phyloP scores from a whole-genome alignment of 202 grass and related monocot genomes.

The Bolboschoenoplectus hybrid region DNA sequence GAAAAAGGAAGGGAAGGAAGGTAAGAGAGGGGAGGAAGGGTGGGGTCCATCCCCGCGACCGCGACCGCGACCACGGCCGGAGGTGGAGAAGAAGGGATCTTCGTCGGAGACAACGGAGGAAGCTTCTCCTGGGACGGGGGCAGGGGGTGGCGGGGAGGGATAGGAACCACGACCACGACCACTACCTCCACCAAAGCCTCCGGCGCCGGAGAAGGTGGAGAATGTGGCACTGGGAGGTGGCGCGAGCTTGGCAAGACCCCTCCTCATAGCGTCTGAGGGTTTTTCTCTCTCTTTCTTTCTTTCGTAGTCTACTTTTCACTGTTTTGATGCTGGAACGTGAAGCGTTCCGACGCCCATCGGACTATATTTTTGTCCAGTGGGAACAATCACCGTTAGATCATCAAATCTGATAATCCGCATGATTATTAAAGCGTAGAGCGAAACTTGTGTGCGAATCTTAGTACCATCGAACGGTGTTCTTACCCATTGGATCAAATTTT shows the following conservation, averaged over 20 bases:
- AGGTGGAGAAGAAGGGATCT: slow-evolving; percentile 28
- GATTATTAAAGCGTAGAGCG: no score
- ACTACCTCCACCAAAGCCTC: slow-evolving; percentile 42
- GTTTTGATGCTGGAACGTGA: neutral
- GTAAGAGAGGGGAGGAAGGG: slow-evolving; percentile 46
- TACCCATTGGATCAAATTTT: no score
- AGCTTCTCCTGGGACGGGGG: slow-evolving; percentile 46
- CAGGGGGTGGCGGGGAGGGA: slow-evolving; percentile 9
- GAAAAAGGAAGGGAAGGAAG: slow-evolving; percentile 49
- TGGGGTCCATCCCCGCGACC: slow-evolving; percentile 32
- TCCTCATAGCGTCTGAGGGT: slow-evolving; percentile 49
- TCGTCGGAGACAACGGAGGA: slow-evolving; percentile 41
- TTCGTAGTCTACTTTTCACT: neutral
- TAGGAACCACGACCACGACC: slow-evolving; percentile 54
- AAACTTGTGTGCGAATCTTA: no score
- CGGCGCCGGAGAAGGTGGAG: slow-evolving; percentile 50
- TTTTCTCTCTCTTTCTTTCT: neutral
- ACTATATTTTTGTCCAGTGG: no score
- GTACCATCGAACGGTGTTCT: no score
- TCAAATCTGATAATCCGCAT: no score
- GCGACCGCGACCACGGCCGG: slow-evolving; percentile 51
- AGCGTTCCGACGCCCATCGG: no score
- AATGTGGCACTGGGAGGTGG: slow-evolving; percentile 39
- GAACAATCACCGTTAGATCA: no score
- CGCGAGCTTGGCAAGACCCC: slow-evolving; percentile 47